Percentiles rank a stretch among this genome's conserved stretches.
Evolutionary conservation across 345 rosid genomes (phyloP).

Genomic region (Bruguiera sexangula): DNA sequence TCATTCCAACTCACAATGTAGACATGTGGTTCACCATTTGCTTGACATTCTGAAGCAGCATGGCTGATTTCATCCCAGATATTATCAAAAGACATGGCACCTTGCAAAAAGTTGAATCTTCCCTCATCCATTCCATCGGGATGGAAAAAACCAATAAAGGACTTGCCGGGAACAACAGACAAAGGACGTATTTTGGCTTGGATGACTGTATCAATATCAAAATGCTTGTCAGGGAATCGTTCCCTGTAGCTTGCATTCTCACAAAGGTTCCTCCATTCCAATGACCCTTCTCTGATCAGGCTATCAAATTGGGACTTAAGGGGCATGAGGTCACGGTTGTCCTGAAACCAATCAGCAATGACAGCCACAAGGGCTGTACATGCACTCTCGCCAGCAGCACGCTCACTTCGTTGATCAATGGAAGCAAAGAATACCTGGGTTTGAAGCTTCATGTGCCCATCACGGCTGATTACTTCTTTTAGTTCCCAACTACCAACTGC

Average conservation of each 20-base stretch:
- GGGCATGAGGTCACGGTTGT: constrained; percentile 72
- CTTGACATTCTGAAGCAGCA: constrained; percentile 40
- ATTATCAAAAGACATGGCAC: constrained; percentile 89
- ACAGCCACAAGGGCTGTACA: constrained; percentile 96
- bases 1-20: constrained; percentile 99
- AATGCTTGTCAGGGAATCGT: constrained; percentile 87
- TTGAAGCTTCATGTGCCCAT: constrained; percentile 82
- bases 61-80: constrained; percentile 89
- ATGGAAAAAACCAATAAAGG: constrained; percentile 88
- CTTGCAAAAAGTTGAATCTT: constrained; percentile 69
- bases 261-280: constrained; percentile 93
- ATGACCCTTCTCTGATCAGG: constrained; percentile 86
- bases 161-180: constrained; percentile 60
- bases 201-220: constrained; percentile 89
- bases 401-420: constrained; percentile 90
- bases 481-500: constrained; percentile 86
- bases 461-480: constrained; percentile 77
- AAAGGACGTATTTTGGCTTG: constrained; percentile 81
- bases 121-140: constrained; percentile 77
- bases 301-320: constrained; percentile 87
- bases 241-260: constrained; percentile 67
- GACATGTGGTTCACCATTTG: constrained; percentile 47
- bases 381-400: constrained; percentile 94
- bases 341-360: constrained; percentile 89
- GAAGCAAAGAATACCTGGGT: constrained; percentile 79